Evolutionary conservation across 345 rosid genomes (phyloP).

Genomic region (Ceriops decandra): DNA sequence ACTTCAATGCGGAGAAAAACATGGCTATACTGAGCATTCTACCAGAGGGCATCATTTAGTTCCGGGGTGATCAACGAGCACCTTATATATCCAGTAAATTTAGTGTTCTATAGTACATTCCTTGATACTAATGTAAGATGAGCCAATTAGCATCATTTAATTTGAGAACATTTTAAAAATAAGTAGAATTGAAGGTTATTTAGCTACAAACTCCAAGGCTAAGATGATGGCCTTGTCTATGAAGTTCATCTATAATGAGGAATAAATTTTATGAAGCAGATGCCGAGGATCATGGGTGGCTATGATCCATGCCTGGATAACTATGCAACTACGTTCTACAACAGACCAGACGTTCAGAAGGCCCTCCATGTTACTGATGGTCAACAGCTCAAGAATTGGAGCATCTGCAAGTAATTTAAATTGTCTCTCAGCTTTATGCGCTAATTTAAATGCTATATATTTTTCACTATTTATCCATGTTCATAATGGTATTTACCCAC

Average conservation of each 20-base stretch:
- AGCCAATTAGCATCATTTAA: no score
- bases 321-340: constrained; percentile 65
- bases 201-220: no score
- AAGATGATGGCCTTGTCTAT: background rate
- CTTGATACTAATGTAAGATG: no score
- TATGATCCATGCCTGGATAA: constrained; percentile 83
- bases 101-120: no score
- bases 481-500: background rate
- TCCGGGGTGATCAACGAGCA: no score
- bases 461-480: background rate
- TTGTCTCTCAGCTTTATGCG: background rate
- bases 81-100: no score
- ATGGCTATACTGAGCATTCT: background rate
- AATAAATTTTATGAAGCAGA: constrained; percentile 24
- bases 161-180: no score
- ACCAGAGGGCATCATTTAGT: no score
- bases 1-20: background rate
- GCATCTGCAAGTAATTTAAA: constrained; percentile 76
- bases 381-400: constrained; percentile 61
- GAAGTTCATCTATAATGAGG: background rate
- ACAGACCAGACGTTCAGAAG: constrained; percentile 71
- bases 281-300: constrained; percentile 78
- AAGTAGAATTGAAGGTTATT: background rate
- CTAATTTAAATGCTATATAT: background rate
- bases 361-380: constrained; percentile 86